Evolutionary conservation across 139 green algal species (phyloP).

Genomic region (Gonium pectorale): DNA sequence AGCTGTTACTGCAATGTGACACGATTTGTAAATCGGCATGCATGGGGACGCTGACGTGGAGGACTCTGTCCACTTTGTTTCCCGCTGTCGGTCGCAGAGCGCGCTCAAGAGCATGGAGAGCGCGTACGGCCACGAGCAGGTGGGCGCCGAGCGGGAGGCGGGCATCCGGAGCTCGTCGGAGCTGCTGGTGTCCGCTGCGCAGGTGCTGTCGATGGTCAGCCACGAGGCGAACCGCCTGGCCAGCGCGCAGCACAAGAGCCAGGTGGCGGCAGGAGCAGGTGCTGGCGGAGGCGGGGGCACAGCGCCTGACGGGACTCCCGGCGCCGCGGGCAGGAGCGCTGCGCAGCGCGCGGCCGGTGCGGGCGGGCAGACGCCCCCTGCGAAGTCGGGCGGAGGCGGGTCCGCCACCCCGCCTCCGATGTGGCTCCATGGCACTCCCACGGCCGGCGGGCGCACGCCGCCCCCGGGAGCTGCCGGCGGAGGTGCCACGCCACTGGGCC

Average conservation of each 20-base stretch:
- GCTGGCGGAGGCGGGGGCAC: neutral
- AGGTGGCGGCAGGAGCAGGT: neutral
- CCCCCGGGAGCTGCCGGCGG: neutral
- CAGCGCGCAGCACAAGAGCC: neutral
- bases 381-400: too few relatives aligned
- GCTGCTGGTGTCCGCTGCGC: constrained; percentile 7
- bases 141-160: constrained; percentile 21
- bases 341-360: neutral
- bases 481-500: neutral
- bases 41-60: too few relatives aligned
- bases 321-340: neutral
- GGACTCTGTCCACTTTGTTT: too few relatives aligned
- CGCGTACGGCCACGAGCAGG: constrained; percentile 34
- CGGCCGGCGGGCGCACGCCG: too few relatives aligned
- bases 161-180: neutral
- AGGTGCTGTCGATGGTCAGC: neutral
- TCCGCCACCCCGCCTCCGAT: too few relatives aligned
- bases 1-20: too few relatives aligned
- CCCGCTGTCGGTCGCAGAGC: too few relatives aligned
- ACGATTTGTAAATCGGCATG: too few relatives aligned
- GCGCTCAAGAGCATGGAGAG: constrained; percentile 43
- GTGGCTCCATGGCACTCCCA: too few relatives aligned
- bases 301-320: neutral
- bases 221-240: constrained; percentile 10
- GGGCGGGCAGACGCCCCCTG: too few relatives aligned